These are phyloP conservation scores for Rhizopus delemar DNA, from an alignment of 371 early-diverging fungal species.

Conservation along the genomic window DNA sequence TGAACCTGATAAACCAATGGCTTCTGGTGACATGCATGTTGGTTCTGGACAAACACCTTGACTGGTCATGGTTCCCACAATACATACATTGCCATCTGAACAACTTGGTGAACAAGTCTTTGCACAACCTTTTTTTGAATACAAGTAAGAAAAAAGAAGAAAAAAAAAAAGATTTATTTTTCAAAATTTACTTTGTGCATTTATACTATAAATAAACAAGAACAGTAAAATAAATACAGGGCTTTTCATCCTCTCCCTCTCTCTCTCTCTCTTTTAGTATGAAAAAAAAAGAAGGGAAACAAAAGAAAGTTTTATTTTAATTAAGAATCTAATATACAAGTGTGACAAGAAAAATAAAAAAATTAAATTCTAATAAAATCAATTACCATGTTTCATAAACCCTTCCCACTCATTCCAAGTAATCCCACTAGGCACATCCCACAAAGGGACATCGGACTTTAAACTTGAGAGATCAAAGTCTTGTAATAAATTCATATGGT, in stretches of 20 bases:
- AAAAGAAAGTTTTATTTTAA: slow-evolving; percentile 7
- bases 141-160: not conserved
- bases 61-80: slow-evolving; percentile 38
- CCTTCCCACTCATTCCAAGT: slow-evolving; percentile 45
- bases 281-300: slow-evolving; percentile 7
- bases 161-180: not conserved
- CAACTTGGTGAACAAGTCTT: slow-evolving; percentile 36
- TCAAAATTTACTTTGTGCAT: slow-evolving; percentile 15
- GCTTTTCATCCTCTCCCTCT: not conserved
- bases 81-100: slow-evolving; percentile 30
- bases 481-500: not conserved
- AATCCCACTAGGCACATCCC: slow-evolving; percentile 35
- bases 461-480: slow-evolving; percentile 30
- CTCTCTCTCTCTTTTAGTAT: not conserved
- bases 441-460: slow-evolving; percentile 32
- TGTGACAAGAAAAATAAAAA: slow-evolving; percentile 1
- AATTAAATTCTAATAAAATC: not conserved
- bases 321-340: slow-evolving; percentile 6
- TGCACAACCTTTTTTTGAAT: slow-evolving; percentile 27
- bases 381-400: slow-evolving; percentile 17
- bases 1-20: slow-evolving; percentile 25
- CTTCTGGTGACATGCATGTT: slow-evolving; percentile 33
- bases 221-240: not conserved
- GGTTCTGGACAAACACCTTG: slow-evolving; percentile 45
- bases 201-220: not conserved